A percentile compares a stretch with the other conserved stretches of the same genome.
These are phyloP conservation scores for Papiliotrema terrestris DNA, from an alignment of 1,284 basidiomycete species.

Conservation along the genomic window DNA sequence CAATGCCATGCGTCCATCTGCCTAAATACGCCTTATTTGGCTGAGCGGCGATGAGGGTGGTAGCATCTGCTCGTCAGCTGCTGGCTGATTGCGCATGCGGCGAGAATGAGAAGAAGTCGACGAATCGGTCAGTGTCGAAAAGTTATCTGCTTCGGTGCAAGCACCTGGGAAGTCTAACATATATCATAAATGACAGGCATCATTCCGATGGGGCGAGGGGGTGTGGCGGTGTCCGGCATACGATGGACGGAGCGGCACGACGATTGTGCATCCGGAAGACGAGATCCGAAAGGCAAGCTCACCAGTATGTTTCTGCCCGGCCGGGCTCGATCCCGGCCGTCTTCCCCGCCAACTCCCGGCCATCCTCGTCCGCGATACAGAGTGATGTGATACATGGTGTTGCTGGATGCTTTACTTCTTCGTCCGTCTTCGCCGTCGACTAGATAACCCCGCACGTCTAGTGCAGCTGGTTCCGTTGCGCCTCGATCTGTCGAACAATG, in stretches of 20 bases:
- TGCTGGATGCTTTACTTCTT: not conserved
- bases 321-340: too few relatives aligned
- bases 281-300: too few relatives aligned
- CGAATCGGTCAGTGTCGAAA: too few relatives aligned
- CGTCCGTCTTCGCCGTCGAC: not conserved
- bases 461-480: constrained; percentile 41
- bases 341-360: too few relatives aligned
- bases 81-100: too few relatives aligned
- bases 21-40: too few relatives aligned
- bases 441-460: not conserved
- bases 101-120: too few relatives aligned
- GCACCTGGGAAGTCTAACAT: constrained; percentile 5
- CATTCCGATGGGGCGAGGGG: not conserved
- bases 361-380: not conserved
- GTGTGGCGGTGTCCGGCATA: too few relatives aligned
- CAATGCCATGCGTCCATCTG: not conserved
- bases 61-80: too few relatives aligned
- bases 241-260: too few relatives aligned
- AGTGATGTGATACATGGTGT: constrained; percentile 1
- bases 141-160: not conserved
- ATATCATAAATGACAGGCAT: not conserved
- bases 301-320: not conserved
- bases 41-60: too few relatives aligned
- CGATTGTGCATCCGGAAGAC: too few relatives aligned
- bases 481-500: constrained; percentile 77